Percentiles rank a stretch among this genome's conserved stretches.
phyloP scores from a whole-genome alignment of 306 rosid genomes.

The Inga laurina region DNA sequence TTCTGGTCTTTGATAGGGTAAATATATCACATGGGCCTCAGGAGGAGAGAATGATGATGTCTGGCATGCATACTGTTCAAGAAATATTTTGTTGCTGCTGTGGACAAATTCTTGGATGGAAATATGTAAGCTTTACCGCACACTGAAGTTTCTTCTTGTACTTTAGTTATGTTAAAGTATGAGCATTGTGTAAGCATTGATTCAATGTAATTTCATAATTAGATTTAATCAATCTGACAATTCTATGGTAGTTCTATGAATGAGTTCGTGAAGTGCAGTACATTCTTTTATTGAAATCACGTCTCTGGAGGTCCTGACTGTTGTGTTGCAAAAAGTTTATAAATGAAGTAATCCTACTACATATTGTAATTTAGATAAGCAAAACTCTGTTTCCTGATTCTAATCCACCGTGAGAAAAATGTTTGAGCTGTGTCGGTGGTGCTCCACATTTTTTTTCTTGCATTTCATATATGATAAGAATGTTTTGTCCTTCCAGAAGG shows the following conservation, averaged over 20 bases:
- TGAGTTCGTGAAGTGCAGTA: not conserved
- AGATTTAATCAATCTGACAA: conserved; percentile 5
- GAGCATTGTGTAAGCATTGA: conserved; percentile 5
- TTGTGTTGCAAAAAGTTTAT: not conserved
- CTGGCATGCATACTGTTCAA: conserved; percentile 87
- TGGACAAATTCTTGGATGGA: conserved; percentile 92
- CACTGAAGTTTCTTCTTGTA: conserved; percentile 8
- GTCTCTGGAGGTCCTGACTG: not conserved
- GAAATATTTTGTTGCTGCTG: conserved; percentile 87
- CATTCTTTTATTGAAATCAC: not conserved
- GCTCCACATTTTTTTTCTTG: not conserved
- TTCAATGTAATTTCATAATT: not conserved
- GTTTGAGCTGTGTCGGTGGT: not conserved
- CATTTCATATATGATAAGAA: not conserved
- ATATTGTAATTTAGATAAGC: not conserved
- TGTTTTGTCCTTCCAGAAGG: not conserved
- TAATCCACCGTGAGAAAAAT: not conserved
- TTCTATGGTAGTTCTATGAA: not conserved
- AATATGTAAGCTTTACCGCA: conserved; percentile 70
- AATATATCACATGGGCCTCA: conserved; percentile 66
- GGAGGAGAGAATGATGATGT: conserved; percentile 73
- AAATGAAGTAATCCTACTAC: not conserved
- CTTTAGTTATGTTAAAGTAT: conserved; percentile 8
- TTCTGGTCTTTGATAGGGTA: conserved; percentile 56
- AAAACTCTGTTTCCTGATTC: not conserved